Evolutionary conservation across 148 eudicot species (phyloP).

Genomic region (Oxyria digyna): DNA sequence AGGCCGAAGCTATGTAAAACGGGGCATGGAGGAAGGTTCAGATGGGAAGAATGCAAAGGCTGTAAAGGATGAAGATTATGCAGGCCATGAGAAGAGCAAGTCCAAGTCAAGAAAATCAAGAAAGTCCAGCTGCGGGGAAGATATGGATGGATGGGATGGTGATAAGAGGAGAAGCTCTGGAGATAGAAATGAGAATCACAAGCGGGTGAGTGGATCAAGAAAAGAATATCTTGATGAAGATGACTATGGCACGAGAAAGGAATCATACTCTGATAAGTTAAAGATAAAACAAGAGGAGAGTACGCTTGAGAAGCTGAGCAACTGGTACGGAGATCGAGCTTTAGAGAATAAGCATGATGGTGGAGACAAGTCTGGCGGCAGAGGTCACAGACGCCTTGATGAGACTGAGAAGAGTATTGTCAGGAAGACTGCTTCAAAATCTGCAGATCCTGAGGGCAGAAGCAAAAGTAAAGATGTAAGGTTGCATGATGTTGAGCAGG

Average conservation of each 20-base stretch:
- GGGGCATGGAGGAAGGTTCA: constrained; percentile 29
- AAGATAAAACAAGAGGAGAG: constrained; percentile 59
- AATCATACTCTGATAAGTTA: constrained; percentile 37
- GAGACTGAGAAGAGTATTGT: constrained; percentile 35
- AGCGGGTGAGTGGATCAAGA: constrained; percentile 40
- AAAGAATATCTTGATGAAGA: constrained; percentile 57
- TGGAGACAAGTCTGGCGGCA: constrained; percentile 35
- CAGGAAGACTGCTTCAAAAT: constrained; percentile 36
- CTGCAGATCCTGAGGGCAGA: constrained; percentile 36
- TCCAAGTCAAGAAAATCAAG: constrained; percentile 46
- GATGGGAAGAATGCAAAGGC: constrained; percentile 30
- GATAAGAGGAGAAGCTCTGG: constrained; percentile 43
- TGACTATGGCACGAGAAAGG: constrained; percentile 38
- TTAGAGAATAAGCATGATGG: constrained; percentile 43
- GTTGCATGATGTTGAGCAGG: constrained; percentile 28
- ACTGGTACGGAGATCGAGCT: constrained; percentile 80
- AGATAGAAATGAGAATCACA: constrained; percentile 49
- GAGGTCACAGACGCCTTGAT: constrained; percentile 35
- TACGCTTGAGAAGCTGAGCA: constrained; percentile 64
- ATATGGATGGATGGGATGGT: constrained; percentile 40
- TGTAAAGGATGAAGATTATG: constrained; percentile 41
- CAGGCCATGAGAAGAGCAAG: constrained; percentile 48
- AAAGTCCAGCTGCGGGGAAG: constrained; percentile 45
- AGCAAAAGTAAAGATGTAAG: constrained; percentile 38
- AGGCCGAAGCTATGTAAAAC: constrained; percentile 17